Conservation (phyloP, 164 flowering plant genomes). For the Echeveria elegans region DNA sequence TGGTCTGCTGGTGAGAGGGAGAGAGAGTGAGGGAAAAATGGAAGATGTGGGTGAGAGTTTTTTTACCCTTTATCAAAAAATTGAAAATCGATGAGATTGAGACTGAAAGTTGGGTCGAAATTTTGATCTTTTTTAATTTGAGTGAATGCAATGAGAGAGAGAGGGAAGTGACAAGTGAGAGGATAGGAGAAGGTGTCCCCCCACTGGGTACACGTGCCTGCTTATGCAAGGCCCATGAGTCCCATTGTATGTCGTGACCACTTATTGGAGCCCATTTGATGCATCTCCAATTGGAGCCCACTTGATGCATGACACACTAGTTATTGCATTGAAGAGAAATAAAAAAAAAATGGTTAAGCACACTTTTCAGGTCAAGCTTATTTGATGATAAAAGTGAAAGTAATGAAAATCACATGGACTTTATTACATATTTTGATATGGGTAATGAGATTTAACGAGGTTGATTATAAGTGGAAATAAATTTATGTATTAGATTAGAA, state of each 20-base stretch:
- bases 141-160: not conserved
- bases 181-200: constrained; percentile 9
- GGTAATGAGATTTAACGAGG: no score
- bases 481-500: no score
- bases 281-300: no score
- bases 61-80: not conserved
- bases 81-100: not conserved
- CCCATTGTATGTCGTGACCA: not conserved
- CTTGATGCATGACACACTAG: no score
- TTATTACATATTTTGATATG: no score
- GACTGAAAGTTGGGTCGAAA: not conserved
- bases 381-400: no score
- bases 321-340: no score
- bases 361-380: no score
- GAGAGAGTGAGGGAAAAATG: not conserved
- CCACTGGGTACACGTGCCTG: constrained; percentile 1
- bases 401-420: no score
- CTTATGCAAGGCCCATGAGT: not conserved
- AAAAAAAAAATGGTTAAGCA: no score
- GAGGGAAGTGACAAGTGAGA: constrained; percentile 18
- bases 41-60: not conserved
- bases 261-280: no score
- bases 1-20: not conserved
- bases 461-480: no score
- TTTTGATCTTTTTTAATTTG: not conserved